Evolutionary conservation across 768 basidiomycete genomes (phyloP), one percentile per base, ranked within the genome.

Genomic region (Coprinopsis sp.): DNA sequence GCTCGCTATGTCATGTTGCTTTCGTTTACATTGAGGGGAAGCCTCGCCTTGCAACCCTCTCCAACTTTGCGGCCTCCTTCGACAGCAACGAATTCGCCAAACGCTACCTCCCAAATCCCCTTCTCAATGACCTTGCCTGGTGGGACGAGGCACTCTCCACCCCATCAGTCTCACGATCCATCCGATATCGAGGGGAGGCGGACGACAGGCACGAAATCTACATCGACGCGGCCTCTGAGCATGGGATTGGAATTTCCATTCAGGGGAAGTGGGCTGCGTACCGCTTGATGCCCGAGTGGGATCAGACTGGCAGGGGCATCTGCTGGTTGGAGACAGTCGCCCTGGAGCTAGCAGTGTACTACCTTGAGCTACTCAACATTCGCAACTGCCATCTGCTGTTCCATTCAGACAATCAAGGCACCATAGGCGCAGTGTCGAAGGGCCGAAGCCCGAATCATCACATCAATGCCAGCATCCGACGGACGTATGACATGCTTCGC

Each of bases 241-340:
- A 64, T 63, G 72, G 72, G 7, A 64, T 74, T 25, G 70, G 73
- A 1, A 25, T 72, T 3, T 22, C 65, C 4, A 34, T 63, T 8
- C 51, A 51, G 1, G 40, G 38, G 1, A 18, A 28, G 1, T 74
- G 68, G 68, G 60, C 52, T 10, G 59, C 63, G 0, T 70, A 58
- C 55, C 33, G 33, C 11, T 53, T 64, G 0, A 3, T 2, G 1
- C 27, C 29, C 0, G 49, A 31, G 3, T 63, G 58, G 60, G 34
- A 29, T 3, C 7, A 27, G 5, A n/a, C 25, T 24, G 34, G 44
- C 6, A 37, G 33, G 19, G 37, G 33, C n/a, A 44, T 24, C 60
- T 58, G 59, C 55, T 63, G 61, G 64, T 46, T 55, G 2, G 60
- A 65, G 37, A 55, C 50, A 1, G 27, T 62, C 1, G 60, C 59